Evolutionary conservation across 139 green algal genomes (phyloP).

Genomic region (Mychonastes homosphaera): DNA sequence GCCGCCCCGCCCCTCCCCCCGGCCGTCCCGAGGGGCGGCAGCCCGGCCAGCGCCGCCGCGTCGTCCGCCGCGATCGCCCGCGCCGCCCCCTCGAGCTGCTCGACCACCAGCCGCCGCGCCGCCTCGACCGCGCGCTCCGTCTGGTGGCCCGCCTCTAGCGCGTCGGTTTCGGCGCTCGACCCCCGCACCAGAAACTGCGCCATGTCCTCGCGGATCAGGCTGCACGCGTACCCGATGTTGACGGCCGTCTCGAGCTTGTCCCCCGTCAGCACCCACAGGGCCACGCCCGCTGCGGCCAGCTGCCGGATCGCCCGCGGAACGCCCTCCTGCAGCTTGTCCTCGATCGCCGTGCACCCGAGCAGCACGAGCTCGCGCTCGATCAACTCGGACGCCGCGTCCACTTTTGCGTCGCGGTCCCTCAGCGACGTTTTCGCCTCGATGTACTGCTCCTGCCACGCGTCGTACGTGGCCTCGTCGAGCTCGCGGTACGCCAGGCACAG

Average conservation of each 20-base stretch:
- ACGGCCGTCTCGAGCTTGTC: conserved; percentile 82
- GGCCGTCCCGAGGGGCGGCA: too few species aligned
- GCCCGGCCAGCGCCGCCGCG: too few species aligned
- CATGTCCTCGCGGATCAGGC: conserved; percentile 63
- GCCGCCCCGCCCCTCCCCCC: too few species aligned
- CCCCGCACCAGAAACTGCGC: conserved; percentile 38
- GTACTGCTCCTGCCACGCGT: conserved; percentile 25
- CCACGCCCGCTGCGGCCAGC: conserved; percentile 76
- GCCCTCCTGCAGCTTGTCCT: conserved; percentile 97
- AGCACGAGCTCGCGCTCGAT: conserved; percentile 68
- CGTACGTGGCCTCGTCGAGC: conserved; percentile 33
- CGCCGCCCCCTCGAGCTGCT: conserved; percentile 21
- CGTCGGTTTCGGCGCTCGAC: conserved; percentile 23
- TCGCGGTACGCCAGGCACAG: conserved; percentile 59
- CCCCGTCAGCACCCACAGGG: conserved; percentile 86
- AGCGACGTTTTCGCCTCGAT: conserved; percentile 34
- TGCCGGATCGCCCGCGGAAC: conserved; percentile 83
- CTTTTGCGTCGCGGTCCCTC: conserved; percentile 30
- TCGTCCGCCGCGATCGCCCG: not conserved
- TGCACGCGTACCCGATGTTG: conserved; percentile 85
- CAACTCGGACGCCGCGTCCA: conserved; percentile 35
- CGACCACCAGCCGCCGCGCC: conserved; percentile 11
- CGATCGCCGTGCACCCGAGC: conserved; percentile 90
- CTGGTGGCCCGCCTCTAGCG: conserved; percentile 12
- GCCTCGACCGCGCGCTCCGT: conserved; percentile 20